Base-by-base conservation (phyloP, 352 stramenopile genomes). In the Globisporangium mamillatum region DNA sequence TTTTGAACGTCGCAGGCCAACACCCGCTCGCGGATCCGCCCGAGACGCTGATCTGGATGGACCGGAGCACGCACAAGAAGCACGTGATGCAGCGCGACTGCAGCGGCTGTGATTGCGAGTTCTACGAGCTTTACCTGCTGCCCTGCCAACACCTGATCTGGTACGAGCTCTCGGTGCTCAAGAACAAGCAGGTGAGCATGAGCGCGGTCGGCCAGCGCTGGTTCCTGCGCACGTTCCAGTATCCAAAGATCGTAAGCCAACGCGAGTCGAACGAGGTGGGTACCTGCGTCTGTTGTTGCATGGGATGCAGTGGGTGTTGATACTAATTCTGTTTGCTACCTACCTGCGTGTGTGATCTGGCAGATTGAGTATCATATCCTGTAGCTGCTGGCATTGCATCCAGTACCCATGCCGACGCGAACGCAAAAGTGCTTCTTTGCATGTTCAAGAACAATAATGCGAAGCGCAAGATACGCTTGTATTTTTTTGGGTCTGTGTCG, bases 321-420 rank as follows among this genome's bases (percentile, higher is more conserved):
- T 24, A 22, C 18, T 52, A 22, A 52, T 32, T 25, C 12, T 61
- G 25, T 24, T 36, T 52, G 10, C 36, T 50, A 8, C 41, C 34
- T 24, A 16, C 6, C 32, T 67, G 59, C 63, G 54, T 32, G 52
- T 53, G 32, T 50, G 41, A 32, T 32, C 41, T 58, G 55, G 53
- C 68, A 82, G 73, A 88, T 91, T 52, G 83, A 90, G 66, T 91
- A 90, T 55, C 83, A 91, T 48, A 82, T 91, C 44, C 71, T 88
- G 10, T 87, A 70, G 62, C 32, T 34, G 7, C 44, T n/a, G 4
- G 41, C 1, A 2, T 22, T 52, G 44, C 44, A 52, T 52, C 44
- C 16, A 52, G 44, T 4, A 52, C 18, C 44, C 18, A 22, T 4
- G 2, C 44, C 18, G 44, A 24, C 44, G 18, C 18, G 44, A 52